phyloP scores from a whole-genome alignment of 106 monocot species.

The Narthecium ossifragum region DNA sequence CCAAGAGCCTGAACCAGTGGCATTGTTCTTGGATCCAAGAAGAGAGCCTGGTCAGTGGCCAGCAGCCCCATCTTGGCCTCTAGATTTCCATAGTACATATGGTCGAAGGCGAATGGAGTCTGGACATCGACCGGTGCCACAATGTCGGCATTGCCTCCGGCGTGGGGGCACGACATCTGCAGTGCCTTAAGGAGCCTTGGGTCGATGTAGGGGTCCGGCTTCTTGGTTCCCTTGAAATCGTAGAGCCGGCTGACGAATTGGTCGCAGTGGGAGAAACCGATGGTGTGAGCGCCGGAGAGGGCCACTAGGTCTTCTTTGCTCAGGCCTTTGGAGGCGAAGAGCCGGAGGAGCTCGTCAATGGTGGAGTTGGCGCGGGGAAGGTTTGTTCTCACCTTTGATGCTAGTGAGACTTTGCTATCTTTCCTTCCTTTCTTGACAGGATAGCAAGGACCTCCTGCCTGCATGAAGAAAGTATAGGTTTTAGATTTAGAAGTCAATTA shows the following conservation, averaged over 20 bases:
- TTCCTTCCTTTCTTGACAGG: constrained; percentile 65
- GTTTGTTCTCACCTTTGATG: constrained; percentile 38
- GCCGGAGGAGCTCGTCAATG: constrained; percentile 46
- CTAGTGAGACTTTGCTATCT: constrained; percentile 71
- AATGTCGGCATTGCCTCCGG: constrained; percentile 69
- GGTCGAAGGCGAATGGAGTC: constrained; percentile 80
- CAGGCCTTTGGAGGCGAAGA: constrained; percentile 71
- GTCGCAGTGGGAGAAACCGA: constrained; percentile 87
- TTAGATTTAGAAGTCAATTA: too few relatives aligned
- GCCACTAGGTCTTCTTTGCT: constrained; percentile 49
- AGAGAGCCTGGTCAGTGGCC: constrained; percentile 72
- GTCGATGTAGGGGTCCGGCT: constrained; percentile 63
- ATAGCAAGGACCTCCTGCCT: constrained; percentile 91
- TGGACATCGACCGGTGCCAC: constrained; percentile 79
- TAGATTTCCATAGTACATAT: constrained; percentile 67
- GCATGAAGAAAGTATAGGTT: too few relatives aligned
- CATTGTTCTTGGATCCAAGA: constrained; percentile 47
- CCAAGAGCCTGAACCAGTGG: constrained; percentile 49
- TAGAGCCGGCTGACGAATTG: constrained; percentile 75
- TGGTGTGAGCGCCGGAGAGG: constrained; percentile 79
- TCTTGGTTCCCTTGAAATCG: constrained; percentile 43
- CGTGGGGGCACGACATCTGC: constrained; percentile 62
- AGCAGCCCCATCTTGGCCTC: constrained; percentile 72
- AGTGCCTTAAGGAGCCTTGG: constrained; percentile 67
- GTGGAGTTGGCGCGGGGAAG: constrained; percentile 78